Percentiles rank a stretch among this genome's conserved stretches.
phyloP scores from a whole-genome alignment of 2,329 filamentous ascomycete genomes.

The Cercospora nicotianae region DNA sequence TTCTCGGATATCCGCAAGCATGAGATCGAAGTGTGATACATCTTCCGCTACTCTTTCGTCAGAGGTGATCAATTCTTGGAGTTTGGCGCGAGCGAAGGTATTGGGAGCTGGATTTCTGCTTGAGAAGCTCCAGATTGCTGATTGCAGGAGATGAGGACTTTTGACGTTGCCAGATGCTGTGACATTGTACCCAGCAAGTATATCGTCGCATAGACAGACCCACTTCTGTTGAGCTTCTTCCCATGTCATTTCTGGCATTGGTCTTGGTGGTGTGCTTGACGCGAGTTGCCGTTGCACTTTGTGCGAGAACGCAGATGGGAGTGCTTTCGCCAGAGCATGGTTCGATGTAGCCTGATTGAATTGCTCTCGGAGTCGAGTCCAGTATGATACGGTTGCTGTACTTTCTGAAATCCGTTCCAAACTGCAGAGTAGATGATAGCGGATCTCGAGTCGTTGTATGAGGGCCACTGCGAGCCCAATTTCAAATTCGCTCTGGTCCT shows the following conservation, averaged over 20 bases:
- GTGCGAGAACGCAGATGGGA: constrained; percentile 79
- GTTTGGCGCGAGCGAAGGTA: constrained; percentile 71
- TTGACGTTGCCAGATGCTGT: constrained; percentile 25
- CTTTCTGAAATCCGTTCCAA: constrained; percentile 25
- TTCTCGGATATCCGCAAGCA: constrained; percentile 79
- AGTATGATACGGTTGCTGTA: constrained; percentile 42
- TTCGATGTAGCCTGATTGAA: constrained; percentile 53
- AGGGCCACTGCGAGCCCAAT: constrained; percentile 29
- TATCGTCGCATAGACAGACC: constrained; percentile 69
- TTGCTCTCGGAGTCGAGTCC: constrained; percentile 34
- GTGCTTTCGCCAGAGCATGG: constrained; percentile 61
- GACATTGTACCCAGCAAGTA: constrained; percentile 53
- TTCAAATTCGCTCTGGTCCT: constrained; percentile 38
- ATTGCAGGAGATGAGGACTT: constrained; percentile 31
- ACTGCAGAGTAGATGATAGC: constrained; percentile 59
- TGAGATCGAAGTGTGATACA: constrained; percentile 67
- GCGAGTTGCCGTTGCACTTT: constrained; percentile 90
- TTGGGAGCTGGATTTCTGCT: constrained; percentile 68
- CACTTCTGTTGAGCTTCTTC: constrained; percentile 71
- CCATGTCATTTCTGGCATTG: constrained; percentile 76
- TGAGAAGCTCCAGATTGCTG: constrained; percentile 64
- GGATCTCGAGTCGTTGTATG: constrained; percentile 60
- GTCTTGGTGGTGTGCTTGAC: constrained; percentile 88
- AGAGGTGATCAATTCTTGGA: constrained; percentile 61
- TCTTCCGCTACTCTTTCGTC: constrained; percentile 66